phyloP scores from a whole-genome alignment of 495 filamentous ascomycete species.

The Ascodesmis nigricans region DNA sequence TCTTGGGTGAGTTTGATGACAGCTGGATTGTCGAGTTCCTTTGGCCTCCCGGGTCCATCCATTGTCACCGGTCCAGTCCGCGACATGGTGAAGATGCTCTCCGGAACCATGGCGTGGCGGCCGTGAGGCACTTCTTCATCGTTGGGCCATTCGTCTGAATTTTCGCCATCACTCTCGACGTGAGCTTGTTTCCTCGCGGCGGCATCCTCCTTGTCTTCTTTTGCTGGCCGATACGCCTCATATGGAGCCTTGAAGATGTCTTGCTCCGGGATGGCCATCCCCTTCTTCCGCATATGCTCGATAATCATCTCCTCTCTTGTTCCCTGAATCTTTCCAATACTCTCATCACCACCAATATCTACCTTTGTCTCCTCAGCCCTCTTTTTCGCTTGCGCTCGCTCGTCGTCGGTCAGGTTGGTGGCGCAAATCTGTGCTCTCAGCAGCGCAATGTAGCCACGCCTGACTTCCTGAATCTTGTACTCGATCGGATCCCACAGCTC shows the following conservation, averaged over 20 bases:
- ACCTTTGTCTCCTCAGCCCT: constrained; percentile 12
- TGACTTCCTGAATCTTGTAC: constrained; percentile 27
- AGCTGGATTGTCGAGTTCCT: too few species aligned
- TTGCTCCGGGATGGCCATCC: constrained; percentile 1
- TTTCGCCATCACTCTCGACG: background rate
- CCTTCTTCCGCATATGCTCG: constrained; percentile 1
- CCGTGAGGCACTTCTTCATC: constrained; percentile 3
- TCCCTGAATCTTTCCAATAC: background rate
- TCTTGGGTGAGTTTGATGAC: too few species aligned
- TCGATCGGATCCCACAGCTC: constrained; percentile 33
- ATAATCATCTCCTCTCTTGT: background rate
- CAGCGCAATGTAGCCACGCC: constrained; percentile 26
- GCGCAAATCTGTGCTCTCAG: constrained; percentile 14
- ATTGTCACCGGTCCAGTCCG: too few species aligned
- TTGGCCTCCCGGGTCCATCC: too few species aligned
- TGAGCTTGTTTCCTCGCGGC: too few species aligned
- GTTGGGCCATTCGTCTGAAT: background rate
- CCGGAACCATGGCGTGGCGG: too few species aligned
- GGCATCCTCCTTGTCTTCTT: background rate
- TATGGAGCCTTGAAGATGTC: too few species aligned
- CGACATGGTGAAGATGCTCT: too few species aligned
- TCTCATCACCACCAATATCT: constrained; percentile 8
- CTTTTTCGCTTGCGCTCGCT: constrained; percentile 3
- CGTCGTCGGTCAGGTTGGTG: constrained; percentile 19
- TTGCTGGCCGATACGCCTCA: background rate